Evolutionary conservation across 192 early-diverging fungal genomes (phyloP).

Genomic region (Radiomyces spectabilis): DNA sequence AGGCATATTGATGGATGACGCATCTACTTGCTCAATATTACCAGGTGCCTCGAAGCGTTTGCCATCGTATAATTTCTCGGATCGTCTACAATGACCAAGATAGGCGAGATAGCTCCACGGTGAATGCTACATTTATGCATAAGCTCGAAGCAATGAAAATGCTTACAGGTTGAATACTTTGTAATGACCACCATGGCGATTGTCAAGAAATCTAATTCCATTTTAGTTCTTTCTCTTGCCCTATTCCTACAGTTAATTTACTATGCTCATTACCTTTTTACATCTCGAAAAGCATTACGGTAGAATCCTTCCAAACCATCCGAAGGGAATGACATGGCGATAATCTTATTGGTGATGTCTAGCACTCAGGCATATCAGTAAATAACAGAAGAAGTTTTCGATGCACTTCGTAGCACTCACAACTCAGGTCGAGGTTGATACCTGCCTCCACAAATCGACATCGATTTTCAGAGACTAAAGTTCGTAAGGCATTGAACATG

Average conservation of each 20-base stretch:
- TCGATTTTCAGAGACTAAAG: constrained; percentile 20
- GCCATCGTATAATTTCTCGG: constrained; percentile 41
- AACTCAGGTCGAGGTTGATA: constrained; percentile 38
- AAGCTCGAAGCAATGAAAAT: neutral
- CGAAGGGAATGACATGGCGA: constrained; percentile 55
- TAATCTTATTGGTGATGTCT: constrained; percentile 44
- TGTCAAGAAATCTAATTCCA: constrained; percentile 40
- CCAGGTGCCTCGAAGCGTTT: constrained; percentile 37
- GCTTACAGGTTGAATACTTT: constrained; percentile 59
- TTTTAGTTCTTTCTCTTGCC: neutral
- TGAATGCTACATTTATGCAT: neutral
- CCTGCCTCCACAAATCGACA: constrained; percentile 27
- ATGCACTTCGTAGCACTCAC: constrained; percentile 4
- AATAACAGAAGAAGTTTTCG: neutral
- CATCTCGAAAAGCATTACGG: constrained; percentile 44
- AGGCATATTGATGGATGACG: too few relatives aligned
- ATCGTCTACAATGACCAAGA: constrained; percentile 32
- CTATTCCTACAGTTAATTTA: neutral
- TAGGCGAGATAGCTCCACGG: neutral
- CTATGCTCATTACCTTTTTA: constrained; percentile 34
- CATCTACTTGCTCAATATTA: too few relatives aligned
- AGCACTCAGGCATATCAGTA: neutral
- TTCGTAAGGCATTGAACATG: constrained; percentile 19
- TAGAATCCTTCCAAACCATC: constrained; percentile 43
- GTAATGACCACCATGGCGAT: constrained; percentile 36